Evolutionary conservation across 352 stramenopile species (phyloP), one percentile per base, ranked within the genome.

Genomic region (Nothophytophthora sp.): DNA sequence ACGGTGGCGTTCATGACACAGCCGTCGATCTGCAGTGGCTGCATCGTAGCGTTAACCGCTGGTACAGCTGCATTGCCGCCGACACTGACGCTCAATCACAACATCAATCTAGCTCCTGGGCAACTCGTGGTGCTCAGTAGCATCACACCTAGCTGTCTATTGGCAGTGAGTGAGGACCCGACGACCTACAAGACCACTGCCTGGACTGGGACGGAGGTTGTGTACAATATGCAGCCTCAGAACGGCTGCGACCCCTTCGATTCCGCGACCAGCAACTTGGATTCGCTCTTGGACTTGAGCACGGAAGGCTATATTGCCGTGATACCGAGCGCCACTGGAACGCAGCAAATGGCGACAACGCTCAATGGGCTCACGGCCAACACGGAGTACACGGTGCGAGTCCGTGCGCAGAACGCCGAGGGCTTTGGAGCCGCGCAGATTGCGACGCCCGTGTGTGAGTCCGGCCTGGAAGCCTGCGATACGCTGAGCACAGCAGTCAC

Each of bases 401-500:
- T 98, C 19, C 86, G 86, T 8, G 83, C 89, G 0, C 76, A 88
- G 13, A 98, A 98, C 59, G 60, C 76, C 4, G 83, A 96, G 59
- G 91, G 91, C 0, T 73, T 91, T 32, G 75, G 85, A n/a, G 36
- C 61, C 6, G 45, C 57, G 5, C 73, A 66, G 2, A 38, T 85
- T 30, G 91, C 92, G 12, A 81, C 81, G 1, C 90, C 95, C 2
- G 87, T 93, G 5, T 98, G 95, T 44, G 80, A 96, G 37, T 60
- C 60, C n/a, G 81, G 73, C 7, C 81, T 97, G 16, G 75, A 93
- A n/a, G 57, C 81, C 22, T 98, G 95, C 44, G 60, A 54, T 13
- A 53, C 65, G 9, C 25, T 32, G n/a, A 9, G 2, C n/a, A 51
- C 35, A 10, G 37, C 52, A 28, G 67, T 81, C 11, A 92, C 77